A percentile compares a stretch with the other conserved stretches of the same genome.
Conservation (phyloP, 176 grass and related monocot species). For the Bonia amplexicaulis region DNA sequence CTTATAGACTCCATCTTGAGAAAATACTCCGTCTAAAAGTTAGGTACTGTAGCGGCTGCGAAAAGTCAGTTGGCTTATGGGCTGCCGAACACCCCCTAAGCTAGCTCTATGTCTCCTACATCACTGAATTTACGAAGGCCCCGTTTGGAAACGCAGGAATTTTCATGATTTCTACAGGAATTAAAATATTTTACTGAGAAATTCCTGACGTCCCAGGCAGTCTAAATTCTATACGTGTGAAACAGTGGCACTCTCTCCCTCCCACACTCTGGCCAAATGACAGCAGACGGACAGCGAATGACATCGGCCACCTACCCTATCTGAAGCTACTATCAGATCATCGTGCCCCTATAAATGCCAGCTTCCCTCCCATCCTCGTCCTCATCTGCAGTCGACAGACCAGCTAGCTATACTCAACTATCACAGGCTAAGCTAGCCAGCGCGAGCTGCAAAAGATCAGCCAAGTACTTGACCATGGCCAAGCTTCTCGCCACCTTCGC, state of each 20-base stretch:
- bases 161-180: too few species aligned
- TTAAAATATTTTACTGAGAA: too few species aligned
- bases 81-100: too few species aligned
- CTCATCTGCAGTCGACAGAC: neutral
- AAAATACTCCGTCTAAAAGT: too few species aligned
- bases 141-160: neutral
- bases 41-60: too few species aligned
- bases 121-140: neutral
- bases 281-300: neutral
- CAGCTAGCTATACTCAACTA: neutral
- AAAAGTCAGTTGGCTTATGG: too few species aligned
- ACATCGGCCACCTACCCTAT: neutral
- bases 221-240: too few species aligned
- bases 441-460: neutral
- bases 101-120: neutral
- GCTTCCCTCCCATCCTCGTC: neutral
- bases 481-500: slow-evolving; percentile 12
- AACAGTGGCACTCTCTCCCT: neutral
- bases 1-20: too few species aligned
- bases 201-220: too few species aligned
- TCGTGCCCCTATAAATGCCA: slow-evolving; percentile 1
- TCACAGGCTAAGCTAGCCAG: neutral
- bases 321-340: neutral
- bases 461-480: slow-evolving; percentile 5
- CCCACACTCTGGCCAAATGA: neutral